phyloP scores from a whole-genome alignment of 202 grass and related monocot genomes.

The Setaria italica region DNA sequence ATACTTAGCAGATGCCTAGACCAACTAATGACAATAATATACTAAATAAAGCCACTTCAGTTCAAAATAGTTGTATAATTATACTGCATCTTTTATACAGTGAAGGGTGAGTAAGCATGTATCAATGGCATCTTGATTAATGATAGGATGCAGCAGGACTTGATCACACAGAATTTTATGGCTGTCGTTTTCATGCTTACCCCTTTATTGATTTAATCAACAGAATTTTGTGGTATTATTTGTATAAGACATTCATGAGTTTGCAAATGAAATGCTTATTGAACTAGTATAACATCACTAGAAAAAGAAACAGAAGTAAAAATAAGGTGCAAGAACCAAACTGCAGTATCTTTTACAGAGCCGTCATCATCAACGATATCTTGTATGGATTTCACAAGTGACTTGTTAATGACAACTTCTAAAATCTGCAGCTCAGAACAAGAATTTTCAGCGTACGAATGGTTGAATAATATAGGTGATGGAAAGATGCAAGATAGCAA shows the following conservation, averaged over 20 bases:
- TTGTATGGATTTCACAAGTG: slow-evolving; percentile 68
- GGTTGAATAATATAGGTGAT: slow-evolving; percentile 31
- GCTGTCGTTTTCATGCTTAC: slow-evolving; percentile 22
- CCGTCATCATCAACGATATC: slow-evolving; percentile 76
- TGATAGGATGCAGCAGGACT: slow-evolving; percentile 23
- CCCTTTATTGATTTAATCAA: slow-evolving; percentile 8
- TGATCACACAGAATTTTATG: slow-evolving; percentile 36
- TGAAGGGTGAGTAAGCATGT: not conserved
- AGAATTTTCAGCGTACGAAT: slow-evolving; percentile 40
- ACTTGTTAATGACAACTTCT: slow-evolving; percentile 59
- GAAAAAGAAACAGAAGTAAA: slow-evolving; percentile 25
- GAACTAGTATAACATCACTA: slow-evolving; percentile 25
- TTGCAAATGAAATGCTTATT: slow-evolving; percentile 15
- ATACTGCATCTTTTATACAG: slow-evolving; percentile 5
- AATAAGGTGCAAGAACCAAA: slow-evolving; percentile 46
- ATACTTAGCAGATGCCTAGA: slow-evolving; percentile 19
- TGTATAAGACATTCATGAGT: slow-evolving; percentile 25
- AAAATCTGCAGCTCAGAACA: slow-evolving; percentile 57
- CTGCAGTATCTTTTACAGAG: slow-evolving; percentile 80
- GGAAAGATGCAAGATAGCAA: slow-evolving; percentile 18
- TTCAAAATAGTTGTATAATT: slow-evolving; percentile 25
- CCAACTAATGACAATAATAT: slow-evolving; percentile 21
- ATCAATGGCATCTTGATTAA: slow-evolving; percentile 14
- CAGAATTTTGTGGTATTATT: not conserved
- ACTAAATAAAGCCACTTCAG: slow-evolving; percentile 25